Evolutionary conservation across 441 rosid genomes (phyloP).

Genomic region (Corymbia citriodora): DNA sequence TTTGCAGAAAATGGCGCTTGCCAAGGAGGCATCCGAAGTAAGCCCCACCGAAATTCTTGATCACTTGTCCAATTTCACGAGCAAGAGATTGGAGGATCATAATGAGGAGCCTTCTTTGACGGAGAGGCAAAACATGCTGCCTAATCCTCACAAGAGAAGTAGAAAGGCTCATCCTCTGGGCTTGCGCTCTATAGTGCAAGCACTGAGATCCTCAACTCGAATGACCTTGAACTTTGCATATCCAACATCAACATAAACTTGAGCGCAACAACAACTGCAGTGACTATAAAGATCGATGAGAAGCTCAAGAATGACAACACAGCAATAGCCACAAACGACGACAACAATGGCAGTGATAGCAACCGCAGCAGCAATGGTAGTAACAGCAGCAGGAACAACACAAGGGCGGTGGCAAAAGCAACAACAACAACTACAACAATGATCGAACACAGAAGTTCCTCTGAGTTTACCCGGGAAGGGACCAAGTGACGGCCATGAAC

Average conservation of each 20-base stretch:
- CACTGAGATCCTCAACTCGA: not conserved
- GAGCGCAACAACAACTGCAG: not conserved
- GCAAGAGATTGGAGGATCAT: not conserved
- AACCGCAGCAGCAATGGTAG: rapidly evolving
- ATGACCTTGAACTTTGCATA: not conserved
- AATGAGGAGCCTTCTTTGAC: not conserved
- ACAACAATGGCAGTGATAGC: not conserved
- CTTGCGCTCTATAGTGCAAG: not conserved
- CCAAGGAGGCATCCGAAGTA: not conserved
- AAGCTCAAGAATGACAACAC: not conserved
- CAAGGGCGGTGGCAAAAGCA: not conserved
- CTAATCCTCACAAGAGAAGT: not conserved
- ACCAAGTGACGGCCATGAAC: no score
- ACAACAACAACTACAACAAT: not conserved
- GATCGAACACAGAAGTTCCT: not conserved
- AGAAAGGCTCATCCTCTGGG: not conserved
- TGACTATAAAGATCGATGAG: not conserved
- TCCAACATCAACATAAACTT: not conserved
- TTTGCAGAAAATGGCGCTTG: not conserved
- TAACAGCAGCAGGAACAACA: not conserved
- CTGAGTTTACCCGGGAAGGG: not conserved
- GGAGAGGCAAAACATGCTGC: not conserved
- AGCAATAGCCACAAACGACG: no score
- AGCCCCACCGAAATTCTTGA: not conserved
- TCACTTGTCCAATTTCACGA: not conserved